Conservation (phyloP, 1,139 yeast species). For the Sugiyamaella paludigena region DNA sequence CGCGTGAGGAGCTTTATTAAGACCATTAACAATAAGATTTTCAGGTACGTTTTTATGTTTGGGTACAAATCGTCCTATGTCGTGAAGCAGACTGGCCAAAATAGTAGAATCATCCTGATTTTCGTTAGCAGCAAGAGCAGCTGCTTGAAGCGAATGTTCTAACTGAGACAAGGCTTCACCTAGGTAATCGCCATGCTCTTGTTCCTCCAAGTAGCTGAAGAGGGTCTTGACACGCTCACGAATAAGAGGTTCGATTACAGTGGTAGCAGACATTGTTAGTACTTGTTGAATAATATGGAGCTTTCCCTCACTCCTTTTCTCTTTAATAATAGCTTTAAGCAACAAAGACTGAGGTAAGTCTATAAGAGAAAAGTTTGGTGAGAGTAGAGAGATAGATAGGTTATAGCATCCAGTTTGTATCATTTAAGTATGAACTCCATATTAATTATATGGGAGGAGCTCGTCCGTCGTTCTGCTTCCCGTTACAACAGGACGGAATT, state of each 20-base stretch:
- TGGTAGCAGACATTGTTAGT: background rate
- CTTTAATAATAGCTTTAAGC: no score
- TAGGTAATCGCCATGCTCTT: constrained; percentile 19
- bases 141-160: constrained; percentile 20
- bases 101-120: constrained; percentile 20
- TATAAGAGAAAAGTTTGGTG: background rate
- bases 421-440: no score
- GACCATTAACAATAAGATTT: constrained; percentile 11
- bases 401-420: no score
- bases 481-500: no score
- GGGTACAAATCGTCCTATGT: constrained; percentile 20
- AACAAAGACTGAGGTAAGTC: no score
- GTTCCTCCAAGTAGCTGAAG: constrained; percentile 16
- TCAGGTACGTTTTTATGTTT: constrained; percentile 15
- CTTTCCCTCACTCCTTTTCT: background rate
- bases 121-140: constrained; percentile 14
- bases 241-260: background rate
- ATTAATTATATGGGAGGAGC: no score
- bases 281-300: background rate
- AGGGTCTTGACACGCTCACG: constrained; percentile 12
- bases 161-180: constrained; percentile 20
- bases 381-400: no score
- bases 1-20: constrained; percentile 17
- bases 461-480: no score
- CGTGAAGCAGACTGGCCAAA: constrained; percentile 20